Evolutionary conservation across 2,329 filamentous ascomycete species (phyloP), one percentile per base, ranked within the genome.

Genomic region (Colletotrichum sp.): DNA sequence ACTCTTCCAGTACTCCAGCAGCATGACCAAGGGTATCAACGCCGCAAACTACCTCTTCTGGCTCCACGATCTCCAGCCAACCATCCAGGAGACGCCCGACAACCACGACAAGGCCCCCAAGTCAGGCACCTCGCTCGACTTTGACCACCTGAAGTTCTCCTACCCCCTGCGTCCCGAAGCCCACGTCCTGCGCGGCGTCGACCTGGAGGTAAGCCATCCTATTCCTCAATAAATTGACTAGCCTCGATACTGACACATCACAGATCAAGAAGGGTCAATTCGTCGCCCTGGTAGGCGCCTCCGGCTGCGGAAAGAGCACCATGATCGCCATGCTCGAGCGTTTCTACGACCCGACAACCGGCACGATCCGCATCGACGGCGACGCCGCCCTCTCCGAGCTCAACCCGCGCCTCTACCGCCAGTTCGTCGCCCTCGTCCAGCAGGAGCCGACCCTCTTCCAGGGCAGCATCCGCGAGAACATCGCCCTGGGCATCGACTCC

Each of bases 261-360:
- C 63, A 85, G 73, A 85, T 89, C 77, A 79, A 84, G 68, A 85
- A 85, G 7, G 89, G 89, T 18, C 85, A 90, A 55, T 91, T 88
- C 65, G 84, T 89, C 5, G 90, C 90, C 1, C 84, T 92, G 24
- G 90, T 92, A 0, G 90, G 90, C 4, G 84, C 89, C 16, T 89
- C 88, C 1, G 90, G 91, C 7, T 91, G 89, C 71, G 91, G 91
- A 3, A 93, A 93, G 80, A 91, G 89, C 2, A 93, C 92, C 1
- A 90, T 91, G 71, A 87, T 94, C 69, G 87, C 89, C 15, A 84
- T 90, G 77, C 81, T 90, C 1, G 85, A 89, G 76, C 84, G 87
- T 3, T 87, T 88, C 79, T 88, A 88, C 78, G 84, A 86, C 66
- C 84, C 85, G 0, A 82, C 82, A 2, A 82, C 81, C 6, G 91